Percentiles rank a stretch among this genome's conserved stretches.
These are phyloP conservation scores for Bolboschoenoplectus hybrid DNA, from an alignment of 202 grass and related monocot species.

Conservation along the genomic window DNA sequence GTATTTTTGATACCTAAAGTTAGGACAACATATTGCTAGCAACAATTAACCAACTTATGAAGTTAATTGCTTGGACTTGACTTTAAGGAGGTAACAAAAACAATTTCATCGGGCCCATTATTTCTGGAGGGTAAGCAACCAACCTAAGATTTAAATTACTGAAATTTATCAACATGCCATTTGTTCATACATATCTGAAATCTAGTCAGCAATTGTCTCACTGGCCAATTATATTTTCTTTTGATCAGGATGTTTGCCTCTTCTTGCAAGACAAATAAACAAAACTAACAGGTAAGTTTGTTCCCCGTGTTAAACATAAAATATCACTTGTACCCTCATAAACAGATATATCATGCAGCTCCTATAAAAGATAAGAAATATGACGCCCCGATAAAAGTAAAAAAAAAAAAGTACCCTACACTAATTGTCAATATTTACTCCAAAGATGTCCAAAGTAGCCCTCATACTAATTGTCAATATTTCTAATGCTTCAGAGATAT, in stretches of 20 bases:
- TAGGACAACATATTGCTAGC: not conserved
- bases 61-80: constrained; percentile 1
- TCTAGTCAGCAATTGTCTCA: not conserved
- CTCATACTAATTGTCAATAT: not conserved
- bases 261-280: not conserved
- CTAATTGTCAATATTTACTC: not conserved
- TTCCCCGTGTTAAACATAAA: not conserved
- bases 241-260: not conserved
- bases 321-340: not conserved
- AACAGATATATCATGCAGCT: constrained; percentile 4
- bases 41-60: not conserved
- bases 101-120: not conserved
- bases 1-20: constrained; percentile 24
- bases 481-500: not conserved
- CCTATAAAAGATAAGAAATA: not conserved
- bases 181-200: not conserved
- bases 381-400: not conserved
- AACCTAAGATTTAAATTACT: not conserved
- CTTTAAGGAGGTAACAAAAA: not conserved
- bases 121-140: not conserved
- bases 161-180: not conserved
- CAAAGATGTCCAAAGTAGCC: not conserved
- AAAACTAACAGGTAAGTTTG: not conserved
- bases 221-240: not conserved
- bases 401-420: not conserved